Evolutionary conservation across 805 yeast genomes (phyloP).

Genomic region (Kluyveromyces wickerhamii): DNA sequence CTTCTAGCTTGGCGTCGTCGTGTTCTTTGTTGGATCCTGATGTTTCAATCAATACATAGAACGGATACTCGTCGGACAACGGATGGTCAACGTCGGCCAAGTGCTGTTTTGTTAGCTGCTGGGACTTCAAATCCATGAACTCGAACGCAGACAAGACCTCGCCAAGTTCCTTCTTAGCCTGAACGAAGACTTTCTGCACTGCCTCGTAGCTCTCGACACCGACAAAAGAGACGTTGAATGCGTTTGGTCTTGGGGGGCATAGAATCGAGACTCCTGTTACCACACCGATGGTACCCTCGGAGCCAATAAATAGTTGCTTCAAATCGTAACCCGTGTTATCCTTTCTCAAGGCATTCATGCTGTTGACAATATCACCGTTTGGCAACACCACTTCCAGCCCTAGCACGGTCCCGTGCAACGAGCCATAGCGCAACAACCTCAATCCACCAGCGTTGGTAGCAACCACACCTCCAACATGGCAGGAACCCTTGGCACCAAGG

Average conservation of each 20-base stretch:
- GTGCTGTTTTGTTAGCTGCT: slow-evolving; percentile 52
- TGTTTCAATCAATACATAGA: slow-evolving; percentile 87
- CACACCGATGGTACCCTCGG: slow-evolving; percentile 88
- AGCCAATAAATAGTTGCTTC: slow-evolving; percentile 87
- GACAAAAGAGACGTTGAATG: slow-evolving; percentile 80
- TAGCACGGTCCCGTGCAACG: slow-evolving; percentile 83
- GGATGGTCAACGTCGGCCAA: slow-evolving; percentile 59
- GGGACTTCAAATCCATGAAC: slow-evolving; percentile 78
- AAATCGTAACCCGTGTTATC: slow-evolving; percentile 94
- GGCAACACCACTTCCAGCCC: slow-evolving; percentile 93
- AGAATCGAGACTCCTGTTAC: slow-evolving; percentile 85
- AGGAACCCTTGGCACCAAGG: slow-evolving; percentile 93
- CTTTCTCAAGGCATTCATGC: slow-evolving; percentile 80
- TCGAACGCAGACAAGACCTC: slow-evolving; percentile 91
- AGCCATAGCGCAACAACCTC: slow-evolving; percentile 79
- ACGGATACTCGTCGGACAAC: slow-evolving; percentile 74
- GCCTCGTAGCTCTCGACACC: slow-evolving; percentile 75
- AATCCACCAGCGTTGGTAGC: slow-evolving; percentile 97
- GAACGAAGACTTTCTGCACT: slow-evolving; percentile 75
- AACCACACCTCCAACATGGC: slow-evolving; percentile 91
- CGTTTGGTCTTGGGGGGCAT: slow-evolving; percentile 83
- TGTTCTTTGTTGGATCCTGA: slow-evolving; percentile 93
- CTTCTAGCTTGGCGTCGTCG: slow-evolving; percentile 82
- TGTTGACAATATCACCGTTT: slow-evolving; percentile 72
- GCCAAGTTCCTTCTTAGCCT: slow-evolving; percentile 68